Conservation (phyloP, 371 early-diverging fungal genomes). For the Chytridiales sp. region DNA sequence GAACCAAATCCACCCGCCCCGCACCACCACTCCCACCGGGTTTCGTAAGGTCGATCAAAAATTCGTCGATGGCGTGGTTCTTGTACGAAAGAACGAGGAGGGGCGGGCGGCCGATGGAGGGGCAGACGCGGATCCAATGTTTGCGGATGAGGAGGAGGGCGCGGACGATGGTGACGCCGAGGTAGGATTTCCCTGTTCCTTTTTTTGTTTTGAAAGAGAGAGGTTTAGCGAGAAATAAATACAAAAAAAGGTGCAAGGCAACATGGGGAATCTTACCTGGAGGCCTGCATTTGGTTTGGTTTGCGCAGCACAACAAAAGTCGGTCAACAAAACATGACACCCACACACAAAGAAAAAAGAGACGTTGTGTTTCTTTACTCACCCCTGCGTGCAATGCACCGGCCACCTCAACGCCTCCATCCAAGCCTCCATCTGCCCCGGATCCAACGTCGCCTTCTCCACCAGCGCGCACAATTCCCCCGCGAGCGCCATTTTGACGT, state of each 20-base stretch:
- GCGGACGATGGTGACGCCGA: conserved; percentile 34
- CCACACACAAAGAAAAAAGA: not conserved
- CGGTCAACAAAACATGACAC: not conserved
- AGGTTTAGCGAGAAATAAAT: conserved; percentile 23
- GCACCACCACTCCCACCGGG: conserved; percentile 6
- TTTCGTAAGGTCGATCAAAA: conserved; percentile 25
- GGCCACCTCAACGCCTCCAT: conserved; percentile 27
- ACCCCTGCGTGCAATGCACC: conserved; percentile 35
- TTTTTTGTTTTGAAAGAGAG: no score
- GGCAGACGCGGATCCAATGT: conserved; percentile 23
- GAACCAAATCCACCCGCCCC: conserved; percentile 17
- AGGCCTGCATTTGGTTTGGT: no score
- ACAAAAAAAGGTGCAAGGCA: not conserved
- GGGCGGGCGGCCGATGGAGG: conserved; percentile 27
- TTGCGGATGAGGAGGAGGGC: conserved; percentile 28
- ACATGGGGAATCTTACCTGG: no score
- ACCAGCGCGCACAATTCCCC: conserved; percentile 18
- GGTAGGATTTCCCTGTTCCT: conserved; percentile 39
- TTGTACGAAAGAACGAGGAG: conserved; percentile 35
- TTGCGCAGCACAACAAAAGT: conserved; percentile 4
- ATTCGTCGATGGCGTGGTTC: conserved; percentile 43
- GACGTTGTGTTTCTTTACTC: not conserved
- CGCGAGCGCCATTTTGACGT: conserved; percentile 1
- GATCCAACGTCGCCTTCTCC: conserved; percentile 28
- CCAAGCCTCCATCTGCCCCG: conserved; percentile 34